Evolutionary conservation across 352 stramenopile genomes (phyloP).

Genomic region (Elongisporangium undulatum): DNA sequence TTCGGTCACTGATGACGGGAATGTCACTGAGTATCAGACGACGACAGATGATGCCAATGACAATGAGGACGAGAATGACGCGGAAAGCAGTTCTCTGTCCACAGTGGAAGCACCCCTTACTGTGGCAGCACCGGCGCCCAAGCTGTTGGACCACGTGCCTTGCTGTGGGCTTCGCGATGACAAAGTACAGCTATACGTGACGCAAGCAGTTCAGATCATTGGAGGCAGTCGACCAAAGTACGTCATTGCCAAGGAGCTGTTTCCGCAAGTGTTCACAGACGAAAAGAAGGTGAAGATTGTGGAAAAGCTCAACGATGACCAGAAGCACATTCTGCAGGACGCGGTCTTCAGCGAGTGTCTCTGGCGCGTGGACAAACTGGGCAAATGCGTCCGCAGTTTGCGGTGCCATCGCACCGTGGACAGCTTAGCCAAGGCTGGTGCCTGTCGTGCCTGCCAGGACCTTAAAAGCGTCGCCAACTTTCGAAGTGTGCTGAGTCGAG

Average conservation of each 20-base stretch:
- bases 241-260: slow-evolving; percentile 76
- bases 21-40: slow-evolving; percentile 5
- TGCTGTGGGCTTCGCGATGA: slow-evolving; percentile 63
- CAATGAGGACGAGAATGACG: slow-evolving; percentile 7
- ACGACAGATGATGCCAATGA: slow-evolving; percentile 7
- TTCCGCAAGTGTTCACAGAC: slow-evolving; percentile 50
- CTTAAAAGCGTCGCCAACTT: slow-evolving; percentile 70
- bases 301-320: slow-evolving; percentile 40
- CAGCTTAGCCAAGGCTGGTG: slow-evolving; percentile 19
- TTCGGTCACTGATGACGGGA: slow-evolving; percentile 1
- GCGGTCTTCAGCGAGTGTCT: slow-evolving; percentile 76
- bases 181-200: slow-evolving; percentile 59
- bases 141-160: slow-evolving; percentile 33
- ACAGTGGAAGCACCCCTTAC: background rate
- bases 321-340: slow-evolving; percentile 60
- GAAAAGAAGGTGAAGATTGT: slow-evolving; percentile 62
- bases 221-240: slow-evolving; percentile 75
- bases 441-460: slow-evolving; percentile 64
- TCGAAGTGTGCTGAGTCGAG: slow-evolving; percentile 68
- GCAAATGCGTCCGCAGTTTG: slow-evolving; percentile 69
- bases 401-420: slow-evolving; percentile 52
- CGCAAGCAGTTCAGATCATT: slow-evolving; percentile 58
- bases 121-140: background rate
- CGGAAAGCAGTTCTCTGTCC: background rate
- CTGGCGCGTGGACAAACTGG: slow-evolving; percentile 75